phyloP scores from a whole-genome alignment of 148 eudicot species.

The Pouteria glomerata region DNA sequence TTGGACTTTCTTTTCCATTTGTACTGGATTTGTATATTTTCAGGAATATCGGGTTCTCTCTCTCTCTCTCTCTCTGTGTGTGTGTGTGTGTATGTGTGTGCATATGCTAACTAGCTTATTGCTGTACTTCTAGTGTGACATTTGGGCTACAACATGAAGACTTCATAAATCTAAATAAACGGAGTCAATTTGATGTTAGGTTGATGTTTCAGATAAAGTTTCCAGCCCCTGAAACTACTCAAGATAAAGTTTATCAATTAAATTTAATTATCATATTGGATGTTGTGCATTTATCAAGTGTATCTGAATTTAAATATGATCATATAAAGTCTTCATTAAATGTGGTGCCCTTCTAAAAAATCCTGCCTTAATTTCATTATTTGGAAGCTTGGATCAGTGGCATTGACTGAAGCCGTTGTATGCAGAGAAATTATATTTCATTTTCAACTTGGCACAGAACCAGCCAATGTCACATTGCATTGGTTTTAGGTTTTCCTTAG shows the following conservation, averaged over 20 bases:
- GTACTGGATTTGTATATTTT: conserved; percentile 97
- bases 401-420: too few species aligned
- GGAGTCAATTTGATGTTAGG: background rate
- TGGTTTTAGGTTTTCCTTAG: too few species aligned
- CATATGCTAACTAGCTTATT: background rate
- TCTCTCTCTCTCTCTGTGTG: conserved; percentile 9
- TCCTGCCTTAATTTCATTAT: background rate
- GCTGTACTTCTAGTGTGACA: background rate
- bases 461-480: background rate
- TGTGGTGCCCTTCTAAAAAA: background rate
- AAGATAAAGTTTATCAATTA: background rate
- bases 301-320: background rate
- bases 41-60: conserved; percentile 84
- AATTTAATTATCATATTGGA: too few species aligned
- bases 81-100: background rate
- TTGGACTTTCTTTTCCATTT: conserved; percentile 97
- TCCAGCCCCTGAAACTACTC: background rate
- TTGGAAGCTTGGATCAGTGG: background rate
- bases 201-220: background rate
- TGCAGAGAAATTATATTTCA: background rate
- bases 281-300: background rate
- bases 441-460: background rate
- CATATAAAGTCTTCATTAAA: background rate
- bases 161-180: background rate
- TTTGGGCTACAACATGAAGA: too few species aligned